These are phyloP conservation scores for Chrysosporium queenslandicum DNA, from an alignment of 2,329 filamentous ascomycete species.

Conservation along the genomic window DNA sequence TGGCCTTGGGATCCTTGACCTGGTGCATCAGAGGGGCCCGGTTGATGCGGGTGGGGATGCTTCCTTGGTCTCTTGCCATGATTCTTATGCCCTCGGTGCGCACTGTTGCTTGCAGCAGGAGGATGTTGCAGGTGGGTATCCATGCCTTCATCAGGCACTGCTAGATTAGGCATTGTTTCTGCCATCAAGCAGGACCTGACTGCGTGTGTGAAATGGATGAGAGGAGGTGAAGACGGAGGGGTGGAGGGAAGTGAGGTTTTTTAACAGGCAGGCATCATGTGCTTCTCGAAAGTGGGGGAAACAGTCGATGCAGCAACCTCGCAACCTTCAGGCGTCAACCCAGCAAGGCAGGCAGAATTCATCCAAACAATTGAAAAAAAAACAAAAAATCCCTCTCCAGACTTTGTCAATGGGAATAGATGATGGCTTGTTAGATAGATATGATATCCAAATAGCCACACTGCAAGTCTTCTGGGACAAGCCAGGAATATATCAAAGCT, in stretches of 20 bases:
- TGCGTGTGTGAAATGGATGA: not conserved
- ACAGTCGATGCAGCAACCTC: not conserved
- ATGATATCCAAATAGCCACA: not conserved
- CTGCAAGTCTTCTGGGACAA: too few relatives aligned
- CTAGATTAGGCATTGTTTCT: slow-evolving; percentile 13
- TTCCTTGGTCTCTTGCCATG: slow-evolving; percentile 17
- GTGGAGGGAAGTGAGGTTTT: not conserved
- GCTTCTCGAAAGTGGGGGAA: slow-evolving; percentile 3
- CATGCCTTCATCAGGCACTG: slow-evolving; percentile 2
- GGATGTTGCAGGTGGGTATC: slow-evolving; percentile 10
- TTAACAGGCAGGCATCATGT: slow-evolving; percentile 2
- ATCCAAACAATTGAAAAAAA: not conserved
- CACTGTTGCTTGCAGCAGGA: slow-evolving; percentile 6
- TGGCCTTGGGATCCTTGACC: slow-evolving; percentile 14
- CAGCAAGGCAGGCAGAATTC: not conserved
- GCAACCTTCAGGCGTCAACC: not conserved
- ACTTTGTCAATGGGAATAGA: too few relatives aligned
- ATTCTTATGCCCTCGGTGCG: slow-evolving; percentile 15
- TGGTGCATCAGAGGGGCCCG: slow-evolving; percentile 8
- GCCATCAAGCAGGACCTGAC: not conserved
- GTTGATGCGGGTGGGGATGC: slow-evolving; percentile 11
- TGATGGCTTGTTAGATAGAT: too few relatives aligned
- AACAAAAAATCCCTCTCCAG: not conserved
- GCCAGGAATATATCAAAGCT: not conserved
- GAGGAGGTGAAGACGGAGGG: not conserved